Base-by-base conservation (phyloP, 371 early-diverging fungal genomes). In the Thermomucor indicae-seudaticae region DNA sequence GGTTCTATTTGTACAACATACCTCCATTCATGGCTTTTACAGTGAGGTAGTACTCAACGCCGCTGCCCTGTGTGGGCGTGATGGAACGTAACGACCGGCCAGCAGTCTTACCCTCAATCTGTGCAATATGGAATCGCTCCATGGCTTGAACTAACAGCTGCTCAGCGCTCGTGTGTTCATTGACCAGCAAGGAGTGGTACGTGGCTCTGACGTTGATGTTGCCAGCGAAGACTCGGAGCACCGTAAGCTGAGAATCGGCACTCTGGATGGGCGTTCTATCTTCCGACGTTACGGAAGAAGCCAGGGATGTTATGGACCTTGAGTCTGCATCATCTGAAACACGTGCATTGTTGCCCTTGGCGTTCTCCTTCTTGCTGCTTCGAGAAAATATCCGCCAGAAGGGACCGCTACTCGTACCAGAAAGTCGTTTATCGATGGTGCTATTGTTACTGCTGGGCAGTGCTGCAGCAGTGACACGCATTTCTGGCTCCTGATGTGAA, bases 21-120 rank as follows among this genome's bases (percentile, higher is more conserved):
- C 83, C 83, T 65, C 79, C 76, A 55, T 82, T 79, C 52, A 79
- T 65, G 3, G 80, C 72, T 49, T 76, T 77, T n/a, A 82, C 80
- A 30, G 80, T 80, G 3, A 82, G 46, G 51, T 66, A 82, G 48
- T 79, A 82, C 47, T 82, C 83, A 39, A 80, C 51, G 43, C 74
- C 49, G 45, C 69, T 54, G 53, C 38, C 42, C 14, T 37, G 6
- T 1, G 55, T 47, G 11, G 52, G 46, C 6, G 51, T 51, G 27
- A 51, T 42, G 25, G 51, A 23, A 20, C 43, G 47, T 31, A 47
- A 46, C 10, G 37, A 34, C n/a, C 46, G 52, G 22, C 51, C 51
- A 34, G 70, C 55, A 29, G 47, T 49, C 22, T 59, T 53, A 24
- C 53, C 57, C 48, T 71, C 75, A 22, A 73, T 57, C 41, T 72